phyloP scores from a whole-genome alignment of 2,329 filamentous ascomycete species.

The Acarospora socialis region DNA sequence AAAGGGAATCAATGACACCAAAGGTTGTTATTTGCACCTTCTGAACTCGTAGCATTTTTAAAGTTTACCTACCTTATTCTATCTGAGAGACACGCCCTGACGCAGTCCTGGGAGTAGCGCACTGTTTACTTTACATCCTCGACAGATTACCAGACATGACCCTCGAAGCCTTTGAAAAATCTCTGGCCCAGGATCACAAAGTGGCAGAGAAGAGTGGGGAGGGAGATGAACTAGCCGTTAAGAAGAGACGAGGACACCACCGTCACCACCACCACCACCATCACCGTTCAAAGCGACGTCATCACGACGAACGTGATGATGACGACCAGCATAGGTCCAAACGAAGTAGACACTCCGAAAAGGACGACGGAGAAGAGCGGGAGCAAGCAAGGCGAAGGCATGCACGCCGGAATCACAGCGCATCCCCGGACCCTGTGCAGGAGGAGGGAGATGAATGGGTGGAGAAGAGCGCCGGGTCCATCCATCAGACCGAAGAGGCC shows the following conservation, averaged over 20 bases:
- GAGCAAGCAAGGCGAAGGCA: slow-evolving; percentile 19
- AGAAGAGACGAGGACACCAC: slow-evolving; percentile 30
- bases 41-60: too few species aligned
- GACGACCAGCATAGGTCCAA: slow-evolving; percentile 13
- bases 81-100: not conserved
- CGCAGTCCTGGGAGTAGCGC: not conserved
- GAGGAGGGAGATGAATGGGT: slow-evolving; percentile 20
- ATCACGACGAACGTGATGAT: slow-evolving; percentile 23
- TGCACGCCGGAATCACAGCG: not conserved
- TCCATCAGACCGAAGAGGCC: slow-evolving; percentile 19
- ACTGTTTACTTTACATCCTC: slow-evolving; percentile 35
- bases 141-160: slow-evolving; percentile 40
- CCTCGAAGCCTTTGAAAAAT: slow-evolving; percentile 63
- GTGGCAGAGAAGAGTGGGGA: slow-evolving; percentile 36
- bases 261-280: slow-evolving; percentile 31
- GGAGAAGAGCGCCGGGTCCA: slow-evolving; percentile 30
- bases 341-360: slow-evolving; percentile 15
- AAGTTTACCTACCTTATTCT: too few species aligned
- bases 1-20: too few species aligned
- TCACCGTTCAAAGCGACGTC: slow-evolving; percentile 31
- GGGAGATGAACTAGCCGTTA: slow-evolving; percentile 30
- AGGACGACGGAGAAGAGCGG: slow-evolving; percentile 23
- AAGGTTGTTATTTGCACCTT: too few species aligned
- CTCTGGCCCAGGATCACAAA: slow-evolving; percentile 51
- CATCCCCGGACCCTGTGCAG: not conserved